Base-by-base conservation (phyloP, 768 basidiomycete genomes). In the Leccinum sublutescens region DNA sequence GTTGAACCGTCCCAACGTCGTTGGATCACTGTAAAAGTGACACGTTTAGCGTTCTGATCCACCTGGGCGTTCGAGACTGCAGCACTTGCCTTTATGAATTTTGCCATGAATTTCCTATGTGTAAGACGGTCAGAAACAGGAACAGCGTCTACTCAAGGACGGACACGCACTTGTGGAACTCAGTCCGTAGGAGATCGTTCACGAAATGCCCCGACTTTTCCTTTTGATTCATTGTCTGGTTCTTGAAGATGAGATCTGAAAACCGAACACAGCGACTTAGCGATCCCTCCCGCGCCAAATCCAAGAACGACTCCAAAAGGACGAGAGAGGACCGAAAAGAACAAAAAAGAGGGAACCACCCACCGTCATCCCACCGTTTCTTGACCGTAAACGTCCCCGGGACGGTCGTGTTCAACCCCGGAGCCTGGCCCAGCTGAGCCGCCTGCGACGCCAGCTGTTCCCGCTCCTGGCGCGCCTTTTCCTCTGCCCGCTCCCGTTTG, bases 191-290 rank as follows among this genome's bases (percentile, higher is more conserved):
- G 52, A 98, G 79, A 75, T 98, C 97, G 70, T 99, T 98, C 62
- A 98, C 94, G 69, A 98, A 98, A 58, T 90, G 87, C 12, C 88
- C 87, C 2, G 79, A 75, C 70, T 86, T 87, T 55, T 86, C 82
- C 34, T 77, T 81, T 50, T 80, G 71, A 33, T 80, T 83, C 75
- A 87, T 86, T 0, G 97, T 93, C 75, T 99, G 97, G 73, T 98
- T 98, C 79, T 98, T 98, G 85, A 98, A 98, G 68, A 98, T 95
- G 55, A 97, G 79, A 74, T 99, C 94, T 94, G 67, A 33, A 69
- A 63, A 4, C 1, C 9, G 2, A 17, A 10, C 5, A 33, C 3
- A 21, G 19, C 23, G 52, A 36, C 17, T 48, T 11, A 38, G 43
- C 23, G 4, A 43, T 21, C n/a, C 11, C 52, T 50, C 11, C 17